Percentiles rank a stretch among this genome's conserved stretches.
Conservation (phyloP, 345 rosid species). For the Luvunga scandens region DNA sequence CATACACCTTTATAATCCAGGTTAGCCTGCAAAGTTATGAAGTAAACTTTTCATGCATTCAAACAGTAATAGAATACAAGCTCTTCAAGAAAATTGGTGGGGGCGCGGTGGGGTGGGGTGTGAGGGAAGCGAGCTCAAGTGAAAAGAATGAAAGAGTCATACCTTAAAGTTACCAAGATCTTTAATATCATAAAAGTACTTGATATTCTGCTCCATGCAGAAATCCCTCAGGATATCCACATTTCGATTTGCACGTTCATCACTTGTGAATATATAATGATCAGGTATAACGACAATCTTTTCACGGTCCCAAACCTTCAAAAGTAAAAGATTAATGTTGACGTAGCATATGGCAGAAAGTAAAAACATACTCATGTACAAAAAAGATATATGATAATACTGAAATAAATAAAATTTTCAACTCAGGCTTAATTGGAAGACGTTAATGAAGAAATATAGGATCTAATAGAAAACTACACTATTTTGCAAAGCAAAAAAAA, state of each 20-base stretch:
- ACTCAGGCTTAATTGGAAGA: not conserved
- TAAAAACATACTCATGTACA: not conserved
- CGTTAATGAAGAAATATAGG: not conserved
- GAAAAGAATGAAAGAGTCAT: slow-evolving; percentile 15
- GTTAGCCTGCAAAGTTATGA: slow-evolving; percentile 59
- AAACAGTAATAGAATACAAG: not conserved
- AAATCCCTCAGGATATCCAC: slow-evolving; percentile 94
- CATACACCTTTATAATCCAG: slow-evolving; percentile 99
- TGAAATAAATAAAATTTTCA: not conserved
- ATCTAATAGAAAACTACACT: not conserved
- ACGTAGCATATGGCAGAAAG: not conserved
- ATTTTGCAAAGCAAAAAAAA: not conserved
- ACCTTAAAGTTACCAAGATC: slow-evolving; percentile 89
- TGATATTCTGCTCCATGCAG: slow-evolving; percentile 83
- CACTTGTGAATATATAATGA: slow-evolving; percentile 89
- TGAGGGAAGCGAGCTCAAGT: not conserved
- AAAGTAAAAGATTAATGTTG: slow-evolving; percentile 11
- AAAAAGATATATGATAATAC: not conserved
- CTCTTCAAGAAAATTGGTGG: not conserved
- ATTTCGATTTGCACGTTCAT: slow-evolving; percentile 92
- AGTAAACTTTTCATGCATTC: slow-evolving; percentile 3
- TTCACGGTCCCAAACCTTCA: slow-evolving; percentile 97
- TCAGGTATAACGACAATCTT: slow-evolving; percentile 94
- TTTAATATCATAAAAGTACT: slow-evolving; percentile 92
- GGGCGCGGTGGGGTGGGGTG: too few species aligned